Evolutionary conservation across 116 monocot genomes (phyloP).

Genomic region (Zostera marina): DNA sequence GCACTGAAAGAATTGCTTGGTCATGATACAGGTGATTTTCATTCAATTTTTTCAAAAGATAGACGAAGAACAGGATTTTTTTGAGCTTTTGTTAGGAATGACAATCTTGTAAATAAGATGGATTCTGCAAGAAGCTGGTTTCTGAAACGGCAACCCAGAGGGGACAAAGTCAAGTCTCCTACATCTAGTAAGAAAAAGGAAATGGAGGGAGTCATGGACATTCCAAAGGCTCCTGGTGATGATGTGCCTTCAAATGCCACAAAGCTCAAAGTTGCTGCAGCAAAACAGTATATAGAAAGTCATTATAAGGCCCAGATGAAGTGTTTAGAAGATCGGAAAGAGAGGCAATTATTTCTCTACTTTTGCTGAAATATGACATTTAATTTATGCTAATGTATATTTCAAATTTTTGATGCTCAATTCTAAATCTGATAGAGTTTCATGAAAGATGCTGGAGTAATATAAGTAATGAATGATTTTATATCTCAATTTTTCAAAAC

Average conservation of each 20-base stretch:
- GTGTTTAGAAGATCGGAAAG: constrained; percentile 68
- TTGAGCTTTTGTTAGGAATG: constrained; percentile 2
- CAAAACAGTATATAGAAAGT: constrained; percentile 88
- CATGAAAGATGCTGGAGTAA: background rate
- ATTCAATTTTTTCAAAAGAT: background rate
- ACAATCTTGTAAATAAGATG: constrained; percentile 31
- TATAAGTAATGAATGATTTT: no score
- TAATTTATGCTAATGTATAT: no score
- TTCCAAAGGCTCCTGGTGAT: constrained; percentile 46
- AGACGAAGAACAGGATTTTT: background rate
- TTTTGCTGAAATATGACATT: no score
- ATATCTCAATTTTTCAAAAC: no score
- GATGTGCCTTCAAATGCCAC: constrained; percentile 66
- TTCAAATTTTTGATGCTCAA: no score
- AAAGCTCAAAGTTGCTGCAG: constrained; percentile 82
- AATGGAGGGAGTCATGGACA: constrained; percentile 17
- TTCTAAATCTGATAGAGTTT: background rate
- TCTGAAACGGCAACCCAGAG: constrained; percentile 51
- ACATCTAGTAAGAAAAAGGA: constrained; percentile 27
- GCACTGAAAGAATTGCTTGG: background rate
- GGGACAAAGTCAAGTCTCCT: constrained; percentile 43
- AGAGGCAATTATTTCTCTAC: constrained; percentile 27
- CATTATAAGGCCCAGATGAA: constrained; percentile 85
- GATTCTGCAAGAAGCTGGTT: constrained; percentile 88
- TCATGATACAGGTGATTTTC: background rate